Evolutionary conservation across 2,329 filamentous ascomycete genomes (phyloP), one percentile per base, ranked within the genome.

Genomic region (Nemania sp.): DNA sequence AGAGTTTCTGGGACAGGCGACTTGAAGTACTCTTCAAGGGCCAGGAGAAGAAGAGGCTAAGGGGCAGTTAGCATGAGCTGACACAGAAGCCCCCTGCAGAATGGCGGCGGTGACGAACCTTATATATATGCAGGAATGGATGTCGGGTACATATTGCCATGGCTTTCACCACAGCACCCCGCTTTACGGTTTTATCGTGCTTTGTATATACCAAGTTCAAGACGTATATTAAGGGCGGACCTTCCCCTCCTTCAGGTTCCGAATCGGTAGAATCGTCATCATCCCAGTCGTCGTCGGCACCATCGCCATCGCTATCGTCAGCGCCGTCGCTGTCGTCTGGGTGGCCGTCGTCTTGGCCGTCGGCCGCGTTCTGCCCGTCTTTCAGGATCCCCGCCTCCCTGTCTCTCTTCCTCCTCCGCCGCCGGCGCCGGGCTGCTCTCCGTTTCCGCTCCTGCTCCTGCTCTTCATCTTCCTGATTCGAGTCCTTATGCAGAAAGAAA

Each of bases 81-180:
- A 37, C 33, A 24, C 15, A 24, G 47, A 5, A 6, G 36, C 31
- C 17, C 51, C 31, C 24, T 33, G 33, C 40, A 49, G 46, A 36
- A 52, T 39, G 51, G 40, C 44, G 19, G 40, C 49, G 51, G 44
- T 49, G 53, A 69, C 77, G 62, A 70, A 88, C 89, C 82, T 99
- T 99, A 77, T 99, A 99, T 60, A 99, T 99, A 73, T 99, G 94
- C 62, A 99, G 76, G 73, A 99, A 99, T 3, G 94, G 92, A 77
- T 99, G 94, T 37, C 94, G 81, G 6, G 94, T 99, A 77, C 94
- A 99, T 63, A 99, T 97, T 24, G 94, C 94, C 94, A 99, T 99
- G 36, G 94, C 91, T 71, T 97, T 97, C 54, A 97, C 93, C 44
- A 97, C 82, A 17, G 94, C 94, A 54, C 94, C 94, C 80, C 94